Evolutionary conservation across 2,329 filamentous ascomycete genomes (phyloP).

Genomic region (Albifimbria verrucaria): DNA sequence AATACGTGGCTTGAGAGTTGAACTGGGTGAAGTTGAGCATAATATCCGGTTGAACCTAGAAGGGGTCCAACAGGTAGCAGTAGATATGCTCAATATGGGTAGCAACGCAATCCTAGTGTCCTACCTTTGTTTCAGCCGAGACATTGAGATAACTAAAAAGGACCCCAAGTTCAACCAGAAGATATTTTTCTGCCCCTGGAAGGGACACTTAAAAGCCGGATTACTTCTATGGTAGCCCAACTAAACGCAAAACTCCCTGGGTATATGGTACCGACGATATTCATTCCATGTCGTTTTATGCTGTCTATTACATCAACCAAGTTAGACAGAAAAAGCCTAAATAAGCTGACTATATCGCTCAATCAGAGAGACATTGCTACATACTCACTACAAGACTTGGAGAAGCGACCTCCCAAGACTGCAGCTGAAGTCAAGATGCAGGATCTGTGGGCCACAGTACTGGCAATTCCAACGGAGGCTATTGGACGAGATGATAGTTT

Average conservation of each 20-base stretch:
- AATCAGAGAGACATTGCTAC: constrained; percentile 1
- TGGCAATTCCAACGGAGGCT: not conserved
- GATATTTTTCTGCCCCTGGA: not conserved
- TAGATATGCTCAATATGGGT: not conserved
- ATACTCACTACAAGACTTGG: constrained; percentile 2
- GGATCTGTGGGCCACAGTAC: constrained; percentile 6
- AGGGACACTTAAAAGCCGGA: not conserved
- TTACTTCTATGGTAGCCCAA: not conserved
- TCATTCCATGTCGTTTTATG: constrained; percentile 15
- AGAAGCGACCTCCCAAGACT: not conserved
- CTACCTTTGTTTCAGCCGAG: no score
- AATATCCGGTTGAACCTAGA: not conserved
- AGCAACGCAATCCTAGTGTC: constrained; percentile 4
- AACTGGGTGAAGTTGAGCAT: constrained; percentile 28
- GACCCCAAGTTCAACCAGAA: not conserved
- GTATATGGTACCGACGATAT: constrained; percentile 17
- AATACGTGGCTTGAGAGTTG: constrained; percentile 51
- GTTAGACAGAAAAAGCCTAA: constrained; percentile 9
- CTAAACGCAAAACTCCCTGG: constrained; percentile 8
- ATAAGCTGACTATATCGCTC: not conserved
- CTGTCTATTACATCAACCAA: constrained; percentile 14
- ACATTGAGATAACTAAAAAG: no score
- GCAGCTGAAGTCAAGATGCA: constrained; percentile 1
- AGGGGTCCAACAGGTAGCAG: not conserved
- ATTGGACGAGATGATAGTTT: constrained; percentile 12